Percentiles rank a stretch among this genome's conserved stretches.
Conservation (phyloP, 139 green algal genomes). For the Micractinium conductrix region DNA sequence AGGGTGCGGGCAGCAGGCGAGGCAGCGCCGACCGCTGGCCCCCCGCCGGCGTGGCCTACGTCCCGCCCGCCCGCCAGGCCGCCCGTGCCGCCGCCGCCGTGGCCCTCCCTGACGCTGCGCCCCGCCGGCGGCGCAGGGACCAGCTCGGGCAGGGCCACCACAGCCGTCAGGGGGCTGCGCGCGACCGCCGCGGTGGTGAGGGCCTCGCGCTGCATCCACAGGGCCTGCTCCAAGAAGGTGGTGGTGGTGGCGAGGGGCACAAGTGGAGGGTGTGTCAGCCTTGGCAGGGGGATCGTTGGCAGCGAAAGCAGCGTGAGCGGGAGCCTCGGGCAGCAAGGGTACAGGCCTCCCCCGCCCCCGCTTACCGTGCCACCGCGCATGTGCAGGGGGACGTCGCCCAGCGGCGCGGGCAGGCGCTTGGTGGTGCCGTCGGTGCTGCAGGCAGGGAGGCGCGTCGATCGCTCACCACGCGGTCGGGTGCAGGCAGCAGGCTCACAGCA, state of each 20-base stretch:
- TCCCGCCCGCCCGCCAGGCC: background rate
- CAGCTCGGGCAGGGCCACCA: slow-evolving; percentile 13
- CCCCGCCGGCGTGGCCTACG: no score
- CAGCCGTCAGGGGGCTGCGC: slow-evolving; percentile 21
- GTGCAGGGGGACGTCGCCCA: slow-evolving; percentile 33
- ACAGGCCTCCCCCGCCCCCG: background rate
- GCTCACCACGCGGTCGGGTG: no score
- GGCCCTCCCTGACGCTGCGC: background rate
- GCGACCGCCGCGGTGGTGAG: slow-evolving; percentile 8
- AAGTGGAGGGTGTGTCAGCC: no score
- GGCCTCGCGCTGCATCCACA: slow-evolving; percentile 14
- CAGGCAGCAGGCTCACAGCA: no score
- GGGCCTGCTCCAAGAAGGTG: background rate
- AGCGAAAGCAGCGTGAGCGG: no score
- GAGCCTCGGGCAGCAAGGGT: no score
- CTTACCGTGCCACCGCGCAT: slow-evolving; percentile 24
- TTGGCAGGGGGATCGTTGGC: no score
- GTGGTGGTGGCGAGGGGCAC: no score
- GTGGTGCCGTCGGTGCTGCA: background rate
- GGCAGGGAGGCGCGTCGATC: background rate
- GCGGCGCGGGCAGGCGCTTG: slow-evolving; percentile 5
- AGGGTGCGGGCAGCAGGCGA: no score
- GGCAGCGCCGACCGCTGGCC: no score
- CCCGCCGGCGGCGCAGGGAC: background rate
- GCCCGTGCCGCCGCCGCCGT: background rate